Conservation (phyloP, 176 grass and related monocot species). For the Avena atlantica region DNA sequence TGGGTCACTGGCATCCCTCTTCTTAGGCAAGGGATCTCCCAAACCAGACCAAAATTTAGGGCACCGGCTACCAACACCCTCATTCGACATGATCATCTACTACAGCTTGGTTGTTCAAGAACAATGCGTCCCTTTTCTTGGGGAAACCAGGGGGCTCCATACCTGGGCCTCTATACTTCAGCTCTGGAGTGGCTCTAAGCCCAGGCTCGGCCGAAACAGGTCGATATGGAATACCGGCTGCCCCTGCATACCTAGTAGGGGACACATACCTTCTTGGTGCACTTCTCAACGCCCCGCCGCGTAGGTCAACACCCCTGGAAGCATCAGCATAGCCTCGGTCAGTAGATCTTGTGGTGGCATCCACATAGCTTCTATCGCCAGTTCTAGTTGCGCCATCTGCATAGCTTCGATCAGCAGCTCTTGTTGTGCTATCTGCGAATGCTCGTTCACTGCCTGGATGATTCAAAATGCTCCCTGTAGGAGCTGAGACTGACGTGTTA, state of each 20-base stretch:
- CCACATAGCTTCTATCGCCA: slow-evolving; percentile 64
- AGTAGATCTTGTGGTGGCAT: slow-evolving; percentile 49
- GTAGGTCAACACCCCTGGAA: slow-evolving; percentile 49
- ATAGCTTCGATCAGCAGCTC: slow-evolving; percentile 61
- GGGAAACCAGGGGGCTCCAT: slow-evolving; percentile 80
- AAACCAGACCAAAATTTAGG: slow-evolving; percentile 58
- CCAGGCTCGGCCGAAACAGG: slow-evolving; percentile 54
- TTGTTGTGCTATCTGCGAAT: slow-evolving; percentile 58
- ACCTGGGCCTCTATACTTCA: slow-evolving; percentile 83
- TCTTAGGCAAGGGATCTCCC: neutral
- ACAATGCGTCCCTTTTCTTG: slow-evolving; percentile 80
- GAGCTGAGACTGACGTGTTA: slow-evolving; percentile 49
- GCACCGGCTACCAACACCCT: slow-evolving; percentile 35
- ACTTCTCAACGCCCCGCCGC: slow-evolving; percentile 55
- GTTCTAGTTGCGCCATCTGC: slow-evolving; percentile 56
- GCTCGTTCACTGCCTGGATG: slow-evolving; percentile 56
- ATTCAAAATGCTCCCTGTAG: slow-evolving; percentile 62
- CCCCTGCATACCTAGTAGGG: slow-evolving; percentile 70
- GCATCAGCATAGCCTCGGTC: slow-evolving; percentile 64
- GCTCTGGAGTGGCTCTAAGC: slow-evolving; percentile 65
- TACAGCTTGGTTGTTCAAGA: slow-evolving; percentile 63
- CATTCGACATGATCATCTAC: slow-evolving; percentile 81
- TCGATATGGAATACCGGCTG: slow-evolving; percentile 63
- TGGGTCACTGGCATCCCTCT: slow-evolving; percentile 30
- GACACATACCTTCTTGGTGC: slow-evolving; percentile 82